These are phyloP conservation scores for Mikania micrantha DNA, from an alignment of 129 eudicot species.

Conservation along the genomic window DNA sequence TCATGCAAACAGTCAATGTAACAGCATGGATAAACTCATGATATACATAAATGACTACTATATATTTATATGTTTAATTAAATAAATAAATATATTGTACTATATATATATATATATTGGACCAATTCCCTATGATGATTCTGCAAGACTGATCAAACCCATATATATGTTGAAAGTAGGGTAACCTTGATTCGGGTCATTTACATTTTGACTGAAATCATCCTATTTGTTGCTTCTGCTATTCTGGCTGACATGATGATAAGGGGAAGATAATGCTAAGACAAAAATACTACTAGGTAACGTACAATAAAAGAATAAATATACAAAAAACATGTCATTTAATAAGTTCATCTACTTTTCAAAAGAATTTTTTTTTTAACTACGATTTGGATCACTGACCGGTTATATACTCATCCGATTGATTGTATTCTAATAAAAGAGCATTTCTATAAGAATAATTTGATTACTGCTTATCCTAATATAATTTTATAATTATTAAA, in stretches of 20 bases:
- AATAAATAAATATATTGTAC: background rate
- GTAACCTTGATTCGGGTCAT: background rate
- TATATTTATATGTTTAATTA: background rate
- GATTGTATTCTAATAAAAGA: too few relatives aligned
- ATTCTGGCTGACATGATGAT: background rate
- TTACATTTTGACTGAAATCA: background rate
- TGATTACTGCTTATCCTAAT: too few relatives aligned
- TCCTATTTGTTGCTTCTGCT: background rate
- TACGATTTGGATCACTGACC: too few relatives aligned
- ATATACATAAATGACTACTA: constrained; percentile 20
- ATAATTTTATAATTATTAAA: too few relatives aligned
- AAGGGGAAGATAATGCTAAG: background rate
- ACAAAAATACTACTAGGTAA: too few relatives aligned
- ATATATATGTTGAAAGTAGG: too few relatives aligned
- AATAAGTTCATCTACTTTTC: too few relatives aligned
- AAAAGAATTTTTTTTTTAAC: too few relatives aligned
- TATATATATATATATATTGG: constrained; percentile 17
- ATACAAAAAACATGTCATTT: too few relatives aligned
- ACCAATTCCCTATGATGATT: constrained; percentile 30
- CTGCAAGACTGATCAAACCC: background rate
- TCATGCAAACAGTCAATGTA: constrained; percentile 33
- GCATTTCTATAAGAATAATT: too few relatives aligned
- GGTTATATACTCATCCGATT: too few relatives aligned
- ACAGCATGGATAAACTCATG: constrained; percentile 34
- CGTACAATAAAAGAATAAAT: too few relatives aligned